Base-by-base conservation (phyloP, 1,284 basidiomycete species). In the Cutaneotrichosporon mucoides region DNA sequence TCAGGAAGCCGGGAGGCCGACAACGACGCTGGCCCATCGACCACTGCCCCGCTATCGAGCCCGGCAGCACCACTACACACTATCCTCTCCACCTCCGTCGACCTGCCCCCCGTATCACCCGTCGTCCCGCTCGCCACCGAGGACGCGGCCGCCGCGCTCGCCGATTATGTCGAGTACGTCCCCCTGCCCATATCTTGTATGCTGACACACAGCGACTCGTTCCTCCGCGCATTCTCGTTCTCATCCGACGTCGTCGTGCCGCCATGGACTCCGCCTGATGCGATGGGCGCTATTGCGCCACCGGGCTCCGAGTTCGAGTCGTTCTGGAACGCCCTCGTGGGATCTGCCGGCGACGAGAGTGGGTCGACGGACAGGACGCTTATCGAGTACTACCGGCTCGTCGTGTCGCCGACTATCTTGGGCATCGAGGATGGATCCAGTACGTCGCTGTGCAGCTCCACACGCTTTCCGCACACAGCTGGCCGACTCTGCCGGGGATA, bases 351-450 rank as follows among this genome's bases (percentile, higher is more conserved):
- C 2, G 16, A 41, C 16, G 49, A 12, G 8, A 38, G 37, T 7
- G 2, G 16, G 11, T 41, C 49, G 11, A 38, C 49, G 7, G 49
- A 51, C 16, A n/a, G 38, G 7, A 51, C 49, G 10, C 49, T 51
- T 15, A 51, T 51, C 15, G 49, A 51, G 37, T 51, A 51, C 49
- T 51, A 51, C 38, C 49, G 49, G 4, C 38, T 51, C 15, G 49
- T 51, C 11, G 49, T 51, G 1, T 51, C 49, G 10, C 49, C 37
- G 3, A 51, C 49, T 4, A 51, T 51, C 38, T 16, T 51, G 5
- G 49, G 49, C 8, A 38, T 51, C 12, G 49, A 51, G 11, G 49
- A 51, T 8, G 49, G 49, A 1, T 33, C 49, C 1, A 51, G 49
- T 51, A 16, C 15, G 49, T 33, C n/a, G n/a, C n/a, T n/a, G n/a